Evolutionary conservation across 148 eudicot genomes (phyloP).

Genomic region (Agrostemma githago): DNA sequence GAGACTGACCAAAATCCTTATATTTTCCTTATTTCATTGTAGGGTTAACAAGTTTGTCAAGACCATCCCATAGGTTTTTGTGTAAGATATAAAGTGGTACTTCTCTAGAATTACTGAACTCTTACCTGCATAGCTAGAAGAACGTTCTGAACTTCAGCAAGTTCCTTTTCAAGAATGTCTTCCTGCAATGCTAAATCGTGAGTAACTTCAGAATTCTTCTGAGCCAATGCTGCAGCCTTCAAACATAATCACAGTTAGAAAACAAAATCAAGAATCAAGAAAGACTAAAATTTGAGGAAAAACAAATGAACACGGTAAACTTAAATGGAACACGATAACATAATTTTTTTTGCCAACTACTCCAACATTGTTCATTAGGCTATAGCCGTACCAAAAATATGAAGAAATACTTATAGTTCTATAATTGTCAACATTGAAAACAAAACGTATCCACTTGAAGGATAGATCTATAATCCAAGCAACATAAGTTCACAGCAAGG

Average conservation of each 20-base stretch:
- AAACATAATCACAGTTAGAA: constrained; percentile 19
- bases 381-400: neutral
- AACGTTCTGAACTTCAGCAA: constrained; percentile 86
- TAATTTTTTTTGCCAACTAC: neutral
- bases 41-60: neutral
- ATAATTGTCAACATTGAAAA: no score
- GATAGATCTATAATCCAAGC: neutral
- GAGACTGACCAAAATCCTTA: neutral
- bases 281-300: neutral
- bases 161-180: constrained; percentile 78
- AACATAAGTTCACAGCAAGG: neutral
- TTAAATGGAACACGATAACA: neutral
- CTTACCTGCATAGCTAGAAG: constrained; percentile 96
- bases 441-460: neutral
- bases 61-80: neutral
- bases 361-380: neutral
- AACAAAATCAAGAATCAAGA: neutral
- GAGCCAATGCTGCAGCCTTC: constrained; percentile 88
- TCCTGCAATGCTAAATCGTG: constrained; percentile 75
- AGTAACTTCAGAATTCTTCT: constrained; percentile 88
- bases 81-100: neutral
- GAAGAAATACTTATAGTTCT: neutral
- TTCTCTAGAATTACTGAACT: neutral
- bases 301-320: neutral
- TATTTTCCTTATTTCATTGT: neutral